These are phyloP conservation scores for Hanseniaspora lindneri DNA, from an alignment of 805 yeast genomes.

Conservation along the genomic window DNA sequence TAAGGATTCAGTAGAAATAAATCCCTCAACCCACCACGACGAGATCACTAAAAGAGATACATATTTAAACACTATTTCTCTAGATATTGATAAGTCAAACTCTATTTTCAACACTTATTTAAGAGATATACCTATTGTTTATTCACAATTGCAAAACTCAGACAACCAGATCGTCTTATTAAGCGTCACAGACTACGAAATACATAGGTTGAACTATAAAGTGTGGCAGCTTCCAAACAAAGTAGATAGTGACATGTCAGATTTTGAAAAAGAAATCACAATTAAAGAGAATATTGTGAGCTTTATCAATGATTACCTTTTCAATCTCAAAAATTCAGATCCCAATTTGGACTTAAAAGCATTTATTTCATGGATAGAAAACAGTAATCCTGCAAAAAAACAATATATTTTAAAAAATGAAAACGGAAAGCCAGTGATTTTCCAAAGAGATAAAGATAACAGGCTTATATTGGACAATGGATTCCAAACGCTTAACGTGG, in stretches of 20 bases:
- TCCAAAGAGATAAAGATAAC: background rate
- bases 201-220: slow-evolving; percentile 3
- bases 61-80: background rate
- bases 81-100: slow-evolving; percentile 13
- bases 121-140: slow-evolving; percentile 6
- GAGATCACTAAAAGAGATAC: background rate
- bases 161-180: slow-evolving; percentile 6
- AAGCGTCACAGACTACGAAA: slow-evolving; percentile 4
- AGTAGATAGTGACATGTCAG: background rate
- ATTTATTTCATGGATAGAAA: slow-evolving; percentile 4
- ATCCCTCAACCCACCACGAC: background rate
- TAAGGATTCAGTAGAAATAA: background rate
- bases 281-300: slow-evolving; percentile 9
- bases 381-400: too few relatives aligned
- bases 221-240: slow-evolving; percentile 13
- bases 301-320: slow-evolving; percentile 10
- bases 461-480: background rate
- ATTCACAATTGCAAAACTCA: background rate
- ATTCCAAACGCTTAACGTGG: background rate
- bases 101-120: slow-evolving; percentile 11
- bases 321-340: background rate
- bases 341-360: background rate
- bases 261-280: slow-evolving; percentile 5
- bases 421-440: slow-evolving; percentile 1
- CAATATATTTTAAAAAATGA: slow-evolving; percentile 4